Conservation (phyloP, 2,329 filamentous ascomycete genomes). For the Aotearoamyces nothofagi region DNA sequence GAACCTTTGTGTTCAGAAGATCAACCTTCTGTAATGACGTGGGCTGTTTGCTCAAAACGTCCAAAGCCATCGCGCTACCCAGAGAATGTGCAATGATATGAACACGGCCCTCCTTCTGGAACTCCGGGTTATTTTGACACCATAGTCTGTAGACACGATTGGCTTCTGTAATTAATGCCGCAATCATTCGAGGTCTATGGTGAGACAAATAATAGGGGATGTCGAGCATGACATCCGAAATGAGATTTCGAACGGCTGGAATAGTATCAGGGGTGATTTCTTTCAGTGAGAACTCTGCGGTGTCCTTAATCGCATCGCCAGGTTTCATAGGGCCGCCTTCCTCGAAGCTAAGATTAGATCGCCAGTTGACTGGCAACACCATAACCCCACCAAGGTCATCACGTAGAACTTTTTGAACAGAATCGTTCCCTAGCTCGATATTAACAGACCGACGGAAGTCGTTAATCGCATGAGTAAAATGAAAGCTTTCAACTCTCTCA, state of each 20-base stretch:
- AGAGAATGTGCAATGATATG: constrained; percentile 90
- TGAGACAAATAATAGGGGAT: constrained; percentile 96
- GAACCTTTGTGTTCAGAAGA: constrained; percentile 23
- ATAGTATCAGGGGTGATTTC: constrained; percentile 89
- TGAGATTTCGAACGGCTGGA: constrained; percentile 81
- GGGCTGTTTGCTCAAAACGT: constrained; percentile 81
- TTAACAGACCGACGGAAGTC: constrained; percentile 77
- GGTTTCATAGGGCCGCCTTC: constrained; percentile 51
- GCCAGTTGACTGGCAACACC: constrained; percentile 91
- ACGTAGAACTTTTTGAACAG: constrained; percentile 61
- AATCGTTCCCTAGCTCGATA: constrained; percentile 59
- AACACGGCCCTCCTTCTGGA: constrained; percentile 65
- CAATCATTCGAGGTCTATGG: constrained; percentile 89
- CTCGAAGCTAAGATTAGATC: constrained; percentile 74
- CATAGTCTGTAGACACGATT: constrained; percentile 93
- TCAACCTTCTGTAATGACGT: constrained; percentile 45
- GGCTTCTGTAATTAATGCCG: constrained; percentile 75
- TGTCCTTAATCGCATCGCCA: constrained; percentile 36
- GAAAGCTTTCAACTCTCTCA: constrained; percentile 86
- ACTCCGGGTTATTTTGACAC: constrained; percentile 86
- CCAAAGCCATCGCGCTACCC: constrained; percentile 86
- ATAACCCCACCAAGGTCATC: constrained; percentile 78
- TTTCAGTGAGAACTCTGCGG: constrained; percentile 54
- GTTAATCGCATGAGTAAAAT: constrained; percentile 95
- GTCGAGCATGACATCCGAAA: constrained; percentile 96